These are phyloP conservation scores for Vanrija sp. DNA, from an alignment of 1,284 basidiomycete species.

Conservation along the genomic window DNA sequence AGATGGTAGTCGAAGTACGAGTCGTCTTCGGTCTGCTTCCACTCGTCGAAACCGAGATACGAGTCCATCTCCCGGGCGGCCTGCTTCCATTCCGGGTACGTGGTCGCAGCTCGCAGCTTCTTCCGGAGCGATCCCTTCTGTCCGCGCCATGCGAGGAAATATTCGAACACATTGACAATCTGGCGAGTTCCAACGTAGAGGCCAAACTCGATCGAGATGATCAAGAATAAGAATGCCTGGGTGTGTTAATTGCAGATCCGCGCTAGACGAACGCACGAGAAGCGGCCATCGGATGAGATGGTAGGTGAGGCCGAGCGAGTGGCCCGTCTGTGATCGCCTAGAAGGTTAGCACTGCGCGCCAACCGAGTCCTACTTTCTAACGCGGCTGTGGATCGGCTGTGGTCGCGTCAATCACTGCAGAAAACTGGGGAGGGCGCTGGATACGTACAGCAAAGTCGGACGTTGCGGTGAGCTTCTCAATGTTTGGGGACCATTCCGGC, in stretches of 20 bases:
- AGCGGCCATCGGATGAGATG: constrained; percentile 83
- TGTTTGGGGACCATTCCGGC: constrained; percentile 19
- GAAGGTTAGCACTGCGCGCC: background rate
- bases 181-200: constrained; percentile 84
- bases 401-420: background rate
- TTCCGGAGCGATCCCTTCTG: constrained; percentile 72
- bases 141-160: constrained; percentile 84
- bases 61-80: constrained; percentile 75
- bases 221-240: constrained; percentile 72
- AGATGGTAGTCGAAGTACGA: constrained; percentile 76
- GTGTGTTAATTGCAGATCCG: background rate
- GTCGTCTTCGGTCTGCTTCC: constrained; percentile 81
- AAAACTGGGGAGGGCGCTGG: too few species aligned
- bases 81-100: constrained; percentile 75
- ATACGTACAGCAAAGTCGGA: constrained; percentile 72
- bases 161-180: constrained; percentile 88
- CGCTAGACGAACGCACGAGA: constrained; percentile 57
- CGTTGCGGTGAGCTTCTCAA: constrained; percentile 76
- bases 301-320: constrained; percentile 69
- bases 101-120: constrained; percentile 66
- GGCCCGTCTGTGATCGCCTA: constrained; percentile 47
- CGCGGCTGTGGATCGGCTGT: constrained; percentile 71
- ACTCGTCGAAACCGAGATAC: constrained; percentile 76
- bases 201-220: constrained; percentile 82
- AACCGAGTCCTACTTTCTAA: constrained; percentile 46